Conservation (phyloP, 2,329 filamentous ascomycete genomes). For the Trichoderma breve region DNA sequence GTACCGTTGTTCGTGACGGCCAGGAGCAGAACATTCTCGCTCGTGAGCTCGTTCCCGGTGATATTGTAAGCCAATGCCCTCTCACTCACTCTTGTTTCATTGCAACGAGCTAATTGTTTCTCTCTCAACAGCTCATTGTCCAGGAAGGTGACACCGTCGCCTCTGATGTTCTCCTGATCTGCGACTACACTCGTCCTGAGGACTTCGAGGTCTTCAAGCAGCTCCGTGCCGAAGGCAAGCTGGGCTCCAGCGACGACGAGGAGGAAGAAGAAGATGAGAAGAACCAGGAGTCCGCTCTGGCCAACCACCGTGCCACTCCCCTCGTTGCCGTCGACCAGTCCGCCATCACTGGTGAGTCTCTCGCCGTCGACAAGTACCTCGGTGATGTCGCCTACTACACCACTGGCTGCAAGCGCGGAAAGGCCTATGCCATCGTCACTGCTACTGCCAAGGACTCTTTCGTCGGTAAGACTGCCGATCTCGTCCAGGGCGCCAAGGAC, state of each 20-base stretch:
- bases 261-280: conserved; percentile 1
- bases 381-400: conserved; percentile 81
- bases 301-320: conserved; percentile 8
- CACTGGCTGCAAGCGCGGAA: conserved; percentile 85
- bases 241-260: conserved; percentile 11
- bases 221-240: conserved; percentile 18
- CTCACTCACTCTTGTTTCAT: not conserved
- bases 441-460: conserved; percentile 87
- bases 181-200: conserved; percentile 80
- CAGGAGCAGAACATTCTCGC: conserved; percentile 75
- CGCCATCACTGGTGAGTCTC: conserved; percentile 86
- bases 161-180: conserved; percentile 82
- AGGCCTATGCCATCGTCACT: conserved; percentile 78
- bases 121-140: conserved; percentile 39
- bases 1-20: conserved; percentile 78
- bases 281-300: conserved; percentile 9
- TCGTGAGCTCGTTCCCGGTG: conserved; percentile 80
- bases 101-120: not conserved
- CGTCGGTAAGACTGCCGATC: conserved; percentile 82
- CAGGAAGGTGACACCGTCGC: conserved; percentile 90
- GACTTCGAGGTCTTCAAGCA: conserved; percentile 19
- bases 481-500: conserved; percentile 72
- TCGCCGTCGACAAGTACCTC: conserved; percentile 85
- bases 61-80: conserved; percentile 65
- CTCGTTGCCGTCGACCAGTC: conserved; percentile 70